phyloP scores from a whole-genome alignment of 257 asterid genomes.

The Nicotiana attenuata region DNA sequence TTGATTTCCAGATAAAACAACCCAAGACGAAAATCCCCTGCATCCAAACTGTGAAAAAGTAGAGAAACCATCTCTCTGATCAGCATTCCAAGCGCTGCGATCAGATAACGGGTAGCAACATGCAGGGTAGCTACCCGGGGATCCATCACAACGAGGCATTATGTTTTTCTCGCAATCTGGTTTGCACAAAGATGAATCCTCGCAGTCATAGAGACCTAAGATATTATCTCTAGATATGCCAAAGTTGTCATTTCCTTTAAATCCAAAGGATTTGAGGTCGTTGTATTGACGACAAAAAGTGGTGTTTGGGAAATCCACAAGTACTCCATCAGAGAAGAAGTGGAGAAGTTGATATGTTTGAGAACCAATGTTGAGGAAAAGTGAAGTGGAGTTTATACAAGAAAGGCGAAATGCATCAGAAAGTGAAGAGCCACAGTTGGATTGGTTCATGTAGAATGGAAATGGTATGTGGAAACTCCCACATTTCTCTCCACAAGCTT shows the following conservation, averaged over 20 bases:
- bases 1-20: conserved; percentile 28
- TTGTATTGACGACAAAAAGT: conserved; percentile 47
- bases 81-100: conserved; percentile 36
- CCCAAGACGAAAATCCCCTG: conserved; percentile 64
- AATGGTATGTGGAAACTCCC: conserved; percentile 44
- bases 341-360: conserved; percentile 39
- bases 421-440: conserved; percentile 7
- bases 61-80: conserved; percentile 28
- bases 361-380: conserved; percentile 35
- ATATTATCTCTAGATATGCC: conserved; percentile 53
- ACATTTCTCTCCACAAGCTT: conserved; percentile 27
- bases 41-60: conserved; percentile 46
- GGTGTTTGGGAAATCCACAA: conserved; percentile 50
- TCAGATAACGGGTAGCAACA: conserved; percentile 66
- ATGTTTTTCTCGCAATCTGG: conserved; percentile 38
- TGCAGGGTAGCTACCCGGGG: conserved; percentile 27
- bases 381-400: conserved; percentile 46
- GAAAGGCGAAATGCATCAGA: conserved; percentile 39
- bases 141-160: conserved; percentile 46
- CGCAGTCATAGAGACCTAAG: conserved; percentile 59
- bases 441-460: conserved; percentile 42
- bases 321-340: conserved; percentile 50
- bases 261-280: conserved; percentile 43
- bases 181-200: conserved; percentile 60
- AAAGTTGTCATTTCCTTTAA: conserved; percentile 31